phyloP scores from a whole-genome alignment of 352 stramenopile species.

The Phytophthora capsici region DNA sequence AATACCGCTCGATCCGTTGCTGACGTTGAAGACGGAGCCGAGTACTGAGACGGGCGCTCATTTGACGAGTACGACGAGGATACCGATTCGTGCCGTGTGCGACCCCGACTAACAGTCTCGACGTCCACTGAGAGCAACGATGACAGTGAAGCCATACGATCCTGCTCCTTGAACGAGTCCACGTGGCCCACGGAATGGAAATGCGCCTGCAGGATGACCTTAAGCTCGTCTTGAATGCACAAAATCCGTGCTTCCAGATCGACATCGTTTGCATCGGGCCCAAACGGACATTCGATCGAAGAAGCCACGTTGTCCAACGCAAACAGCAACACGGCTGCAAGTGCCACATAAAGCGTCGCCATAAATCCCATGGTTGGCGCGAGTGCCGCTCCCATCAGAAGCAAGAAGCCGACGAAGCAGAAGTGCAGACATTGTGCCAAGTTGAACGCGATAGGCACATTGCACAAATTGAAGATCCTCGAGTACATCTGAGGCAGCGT shows the following conservation, averaged over 20 bases:
- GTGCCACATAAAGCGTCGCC: conserved; percentile 38
- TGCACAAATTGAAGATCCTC: conserved; percentile 56
- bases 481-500: conserved; percentile 59
- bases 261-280: conserved; percentile 43
- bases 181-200: conserved; percentile 53
- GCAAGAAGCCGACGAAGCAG: conserved; percentile 50
- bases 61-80: conserved; percentile 58
- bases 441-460: conserved; percentile 55
- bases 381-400: conserved; percentile 39
- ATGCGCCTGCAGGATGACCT: conserved; percentile 56
- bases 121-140: conserved; percentile 48
- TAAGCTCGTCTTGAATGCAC: conserved; percentile 62
- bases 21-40: conserved; percentile 41
- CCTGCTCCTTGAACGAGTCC: conserved; percentile 49
- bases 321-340: conserved; percentile 58
- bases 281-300: conserved; percentile 62
- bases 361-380: conserved; percentile 27
- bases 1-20: conserved; percentile 46
- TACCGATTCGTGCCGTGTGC: conserved; percentile 40
- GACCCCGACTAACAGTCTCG: conserved; percentile 36
- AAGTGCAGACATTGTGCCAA: conserved; percentile 52
- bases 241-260: conserved; percentile 52
- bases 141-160: conserved; percentile 54
- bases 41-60: conserved; percentile 42
- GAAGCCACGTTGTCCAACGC: conserved; percentile 51